Evolutionary conservation across 192 early-diverging fungal genomes (phyloP).

Genomic region (Pilaira anomala): DNA sequence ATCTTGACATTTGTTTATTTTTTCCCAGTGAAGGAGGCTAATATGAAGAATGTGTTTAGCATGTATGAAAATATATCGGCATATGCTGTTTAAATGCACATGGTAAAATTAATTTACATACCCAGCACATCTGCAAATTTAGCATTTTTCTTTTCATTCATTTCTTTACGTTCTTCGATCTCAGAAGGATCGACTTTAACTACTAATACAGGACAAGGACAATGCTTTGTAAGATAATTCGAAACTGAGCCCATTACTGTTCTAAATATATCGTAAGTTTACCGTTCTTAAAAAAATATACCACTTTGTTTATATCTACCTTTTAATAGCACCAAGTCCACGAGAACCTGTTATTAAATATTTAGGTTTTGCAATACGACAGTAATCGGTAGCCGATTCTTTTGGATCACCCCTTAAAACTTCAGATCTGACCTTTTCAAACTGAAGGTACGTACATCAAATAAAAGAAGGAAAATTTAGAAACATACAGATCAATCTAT

Average conservation of each 20-base stretch:
- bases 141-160: conserved; percentile 5
- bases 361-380: conserved; percentile 2
- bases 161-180: conserved; percentile 11
- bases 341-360: conserved; percentile 15
- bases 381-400: conserved; percentile 26
- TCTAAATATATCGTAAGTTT: neutral
- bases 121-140: conserved; percentile 10
- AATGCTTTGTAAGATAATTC: conserved; percentile 11
- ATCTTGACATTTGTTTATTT: no score
- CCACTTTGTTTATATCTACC: conserved; percentile 6
- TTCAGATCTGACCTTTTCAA: conserved; percentile 20
- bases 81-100: no score
- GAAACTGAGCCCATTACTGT: conserved; percentile 26
- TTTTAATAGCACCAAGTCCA: conserved; percentile 19
- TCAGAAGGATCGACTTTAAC: conserved; percentile 20
- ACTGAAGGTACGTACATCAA: conserved; percentile 3
- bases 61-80: no score
- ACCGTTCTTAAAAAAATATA: neutral
- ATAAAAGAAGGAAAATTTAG: neutral
- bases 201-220: conserved; percentile 23
- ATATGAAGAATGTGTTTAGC: no score
- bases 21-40: no score
- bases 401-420: conserved; percentile 22
- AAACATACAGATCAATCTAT: neutral
- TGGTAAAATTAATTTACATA: neutral